Base-by-base conservation (phyloP, 23 red algal species). In the Pyropia yezoensis region DNA sequence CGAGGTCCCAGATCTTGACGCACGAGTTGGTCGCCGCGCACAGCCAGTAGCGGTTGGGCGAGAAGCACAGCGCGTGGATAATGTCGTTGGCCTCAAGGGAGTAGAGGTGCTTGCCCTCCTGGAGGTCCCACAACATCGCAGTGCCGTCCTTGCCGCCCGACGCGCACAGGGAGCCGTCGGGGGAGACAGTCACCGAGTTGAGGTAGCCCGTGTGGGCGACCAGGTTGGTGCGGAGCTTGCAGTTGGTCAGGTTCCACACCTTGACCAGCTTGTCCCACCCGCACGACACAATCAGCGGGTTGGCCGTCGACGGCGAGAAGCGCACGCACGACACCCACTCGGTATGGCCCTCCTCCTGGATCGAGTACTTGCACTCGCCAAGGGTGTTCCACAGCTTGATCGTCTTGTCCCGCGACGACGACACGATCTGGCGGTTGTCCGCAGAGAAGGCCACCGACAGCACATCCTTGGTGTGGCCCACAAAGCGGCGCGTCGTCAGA, bases 311-410 rank as follows among this genome's bases (percentile, higher is more conserved):
- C 32, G 93, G 93, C 14, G 93, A 97, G 66, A 97, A 89, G 24
- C 93, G 78, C 7, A 97, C 93, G 73, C 93, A 97, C 7, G 70
- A 79, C 53, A 90, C 78, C 93, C 93, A 97, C 22, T 89, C 93
- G 26, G 93, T 72, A 34, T 97, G 93, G 14, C 74, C 79, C 66
- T 97, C 81, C 27, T 90, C 83, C 13, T 73, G 67, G 56, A 97
- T 83, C 67, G 85, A 83, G 71, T 90, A 97, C 79, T 97, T 97
- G 77, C 93, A 97, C 73, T 97, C 83, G 33, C 93, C 93, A 32
- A 97, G 82, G 1, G 85, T 97, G 67, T 97, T 97, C 93, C 93
- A 97, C 60, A 97, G 71, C 69, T 97, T 97, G 57, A 97, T 97
- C 52, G 93, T 97, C 56, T 79, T 78, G 74, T 97, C 93, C 56